phyloP scores from a whole-genome alignment of 225 moss, liverwort and hornwort genomes.

The Polytrichum commune region DNA sequence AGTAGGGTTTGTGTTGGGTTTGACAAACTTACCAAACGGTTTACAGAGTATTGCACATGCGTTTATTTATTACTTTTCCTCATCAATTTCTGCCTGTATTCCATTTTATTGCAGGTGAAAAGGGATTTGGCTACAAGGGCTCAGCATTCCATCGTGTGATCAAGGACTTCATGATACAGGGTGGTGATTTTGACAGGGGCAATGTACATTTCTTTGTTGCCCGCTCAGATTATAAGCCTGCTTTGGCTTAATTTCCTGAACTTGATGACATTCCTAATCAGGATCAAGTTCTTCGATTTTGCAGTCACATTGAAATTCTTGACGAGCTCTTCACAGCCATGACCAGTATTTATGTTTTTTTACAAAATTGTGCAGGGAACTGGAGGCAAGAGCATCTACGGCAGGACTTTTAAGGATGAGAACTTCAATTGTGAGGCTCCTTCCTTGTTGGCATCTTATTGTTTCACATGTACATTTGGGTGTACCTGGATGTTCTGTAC shows the following conservation, averaged over 20 bases:
- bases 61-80: too few species aligned
- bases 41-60: too few species aligned
- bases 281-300: too few species aligned
- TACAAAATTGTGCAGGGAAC: constrained; percentile 54
- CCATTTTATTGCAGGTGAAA: constrained; percentile 48
- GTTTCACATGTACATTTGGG: background rate
- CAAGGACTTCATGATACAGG: constrained; percentile 89
- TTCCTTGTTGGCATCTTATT: background rate
- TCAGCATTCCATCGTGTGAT: constrained; percentile 81
- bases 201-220: constrained; percentile 40
- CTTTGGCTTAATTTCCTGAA: too few species aligned
- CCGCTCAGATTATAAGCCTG: background rate
- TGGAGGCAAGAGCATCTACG: constrained; percentile 82
- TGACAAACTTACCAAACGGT: too few species aligned
- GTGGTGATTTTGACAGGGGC: constrained; percentile 75
- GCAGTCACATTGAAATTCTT: background rate
- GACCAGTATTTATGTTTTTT: background rate
- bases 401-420: constrained; percentile 70
- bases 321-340: background rate
- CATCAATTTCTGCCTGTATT: too few species aligned
- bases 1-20: too few species aligned
- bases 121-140: constrained; percentile 74
- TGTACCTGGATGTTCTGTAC: background rate
- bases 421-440: constrained; percentile 64
- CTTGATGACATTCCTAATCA: too few species aligned